Conservation (phyloP, 2,329 filamentous ascomycete species). For the Calonectria montana region DNA sequence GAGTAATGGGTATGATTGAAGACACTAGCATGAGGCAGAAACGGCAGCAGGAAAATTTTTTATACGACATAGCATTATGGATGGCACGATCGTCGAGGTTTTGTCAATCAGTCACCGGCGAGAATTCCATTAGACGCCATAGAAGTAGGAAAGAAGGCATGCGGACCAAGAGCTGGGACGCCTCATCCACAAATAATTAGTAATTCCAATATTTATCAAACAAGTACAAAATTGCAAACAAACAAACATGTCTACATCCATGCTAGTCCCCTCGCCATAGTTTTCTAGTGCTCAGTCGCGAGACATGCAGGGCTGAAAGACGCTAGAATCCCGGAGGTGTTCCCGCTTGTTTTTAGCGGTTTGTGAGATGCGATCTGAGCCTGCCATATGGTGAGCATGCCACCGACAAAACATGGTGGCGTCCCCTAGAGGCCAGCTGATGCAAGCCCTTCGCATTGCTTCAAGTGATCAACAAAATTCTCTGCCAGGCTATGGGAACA, state of each 20-base stretch:
- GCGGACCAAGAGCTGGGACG: conserved; percentile 57
- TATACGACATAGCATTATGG: conserved; percentile 21
- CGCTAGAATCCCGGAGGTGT: background rate
- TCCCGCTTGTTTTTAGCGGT: conserved; percentile 1
- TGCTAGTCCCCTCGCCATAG: background rate
- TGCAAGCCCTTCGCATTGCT: background rate
- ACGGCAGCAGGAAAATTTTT: conserved; percentile 23
- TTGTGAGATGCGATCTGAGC: background rate
- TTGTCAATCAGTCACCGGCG: conserved; percentile 17
- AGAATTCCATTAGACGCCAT: conserved; percentile 23
- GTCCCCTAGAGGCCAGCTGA: background rate
- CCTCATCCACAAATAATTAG: conserved; percentile 42
- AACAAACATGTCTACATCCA: background rate
- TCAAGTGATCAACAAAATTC: background rate
- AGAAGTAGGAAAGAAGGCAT: conserved; percentile 32
- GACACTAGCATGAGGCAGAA: conserved; percentile 4
- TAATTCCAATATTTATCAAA: conserved; percentile 32
- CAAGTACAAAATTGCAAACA: background rate
- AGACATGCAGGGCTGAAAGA: background rate
- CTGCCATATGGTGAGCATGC: background rate
- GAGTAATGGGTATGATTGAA: conserved; percentile 5
- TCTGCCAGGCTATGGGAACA: background rate
- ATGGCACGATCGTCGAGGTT: conserved; percentile 8
- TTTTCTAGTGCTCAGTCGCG: background rate
- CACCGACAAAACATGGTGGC: background rate